These are phyloP conservation scores for Asclepias syriaca DNA, from an alignment of 257 asterid species.

Conservation along the genomic window DNA sequence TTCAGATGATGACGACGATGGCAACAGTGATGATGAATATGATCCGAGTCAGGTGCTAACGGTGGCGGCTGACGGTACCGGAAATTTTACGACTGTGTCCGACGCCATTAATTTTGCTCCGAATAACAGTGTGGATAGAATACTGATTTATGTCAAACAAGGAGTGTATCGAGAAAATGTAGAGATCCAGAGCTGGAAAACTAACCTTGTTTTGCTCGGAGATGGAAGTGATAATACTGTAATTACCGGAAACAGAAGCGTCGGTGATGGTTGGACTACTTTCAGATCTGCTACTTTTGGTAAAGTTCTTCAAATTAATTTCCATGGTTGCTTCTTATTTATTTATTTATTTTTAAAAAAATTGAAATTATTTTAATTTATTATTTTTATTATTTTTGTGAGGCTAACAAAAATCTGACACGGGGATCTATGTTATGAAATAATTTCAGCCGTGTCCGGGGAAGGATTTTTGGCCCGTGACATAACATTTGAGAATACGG, in stretches of 20 bases:
- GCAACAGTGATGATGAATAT: slow-evolving; percentile 26
- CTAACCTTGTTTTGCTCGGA: slow-evolving; percentile 73
- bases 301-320: slow-evolving; percentile 18
- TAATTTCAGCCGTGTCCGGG: slow-evolving; percentile 63
- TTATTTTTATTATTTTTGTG: no score
- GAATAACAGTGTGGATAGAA: slow-evolving; percentile 49
- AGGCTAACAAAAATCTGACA: neutral
- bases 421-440: neutral
- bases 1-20: slow-evolving; percentile 25
- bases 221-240: slow-evolving; percentile 68
- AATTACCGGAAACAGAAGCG: slow-evolving; percentile 54
- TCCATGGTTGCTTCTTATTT: neutral
- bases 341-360: no score
- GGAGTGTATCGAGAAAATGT: slow-evolving; percentile 80
- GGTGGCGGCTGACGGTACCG: slow-evolving; percentile 74
- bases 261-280: slow-evolving; percentile 82
- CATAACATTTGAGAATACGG: slow-evolving; percentile 68
- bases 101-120: slow-evolving; percentile 71
- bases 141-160: slow-evolving; percentile 41
- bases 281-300: slow-evolving; percentile 92
- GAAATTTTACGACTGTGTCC: slow-evolving; percentile 47
- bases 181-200: slow-evolving; percentile 70
- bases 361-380: no score
- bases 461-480: slow-evolving; percentile 87
- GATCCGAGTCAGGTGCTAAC: slow-evolving; percentile 38